Base-by-base conservation (phyloP, 768 basidiomycete species). In the Lentinula edodes region DNA sequence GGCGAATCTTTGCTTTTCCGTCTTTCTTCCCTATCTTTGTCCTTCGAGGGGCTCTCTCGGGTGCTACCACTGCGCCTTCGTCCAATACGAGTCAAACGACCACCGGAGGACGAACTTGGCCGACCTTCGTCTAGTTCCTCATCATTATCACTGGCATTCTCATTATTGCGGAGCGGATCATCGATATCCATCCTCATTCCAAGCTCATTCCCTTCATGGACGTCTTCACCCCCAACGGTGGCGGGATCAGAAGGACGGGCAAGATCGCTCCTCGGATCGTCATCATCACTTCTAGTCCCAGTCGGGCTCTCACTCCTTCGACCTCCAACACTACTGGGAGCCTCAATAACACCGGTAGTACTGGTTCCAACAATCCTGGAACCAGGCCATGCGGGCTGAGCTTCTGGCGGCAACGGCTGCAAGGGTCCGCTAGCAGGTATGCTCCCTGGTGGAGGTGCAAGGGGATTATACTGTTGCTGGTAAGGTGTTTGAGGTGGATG, bases 401-500 rank as follows among this genome's bases (percentile, higher is more conserved):
- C 39, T 38, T 60, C 59, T 8, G 12, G 23, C 1, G 59, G 59
- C 20, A 60, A 42, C 7, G 59, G 59, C n/a, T 60, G 59, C 41
- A 60, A 42, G n/a, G 59, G 59, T 5, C 59, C 59, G 32, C 51
- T 35, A 0, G 45, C 59, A 15, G 59, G 59, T 41, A 41, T n/a
- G 34, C 41, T 52, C 12, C 59, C 59, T 9, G 50, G 59, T 38
- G 59, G 59, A 15, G 59, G 59, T 9, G 59, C 59, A 2, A 60
- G 41, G 8, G 59, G 59, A 52, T 60, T 38, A 28, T 52, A 50
- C 13, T 51, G 50, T 18, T 51, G 58, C 35, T 50, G 58, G 32
- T 46, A 52, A 56, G 63, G 66, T 51, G 68, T 71, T 58, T 73
- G 72, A 41, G 64, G 73, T 59, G 63, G 72, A 52, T 65, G 65